Conservation (phyloP, 768 basidiomycete species). For the Postia placenta region DNA sequence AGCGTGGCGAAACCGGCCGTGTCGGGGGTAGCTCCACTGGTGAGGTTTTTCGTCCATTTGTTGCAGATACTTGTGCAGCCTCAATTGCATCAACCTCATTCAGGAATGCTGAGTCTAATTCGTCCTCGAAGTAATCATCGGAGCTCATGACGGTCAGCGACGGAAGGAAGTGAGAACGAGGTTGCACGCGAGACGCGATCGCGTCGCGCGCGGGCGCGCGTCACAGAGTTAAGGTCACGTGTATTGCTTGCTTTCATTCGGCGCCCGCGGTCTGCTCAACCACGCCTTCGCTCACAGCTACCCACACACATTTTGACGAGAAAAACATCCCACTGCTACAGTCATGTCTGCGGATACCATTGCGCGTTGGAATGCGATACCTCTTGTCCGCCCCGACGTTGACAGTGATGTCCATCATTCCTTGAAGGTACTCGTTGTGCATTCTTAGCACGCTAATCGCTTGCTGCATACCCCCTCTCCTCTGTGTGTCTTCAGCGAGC, state of each 20-base stretch:
- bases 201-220: not conserved
- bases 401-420: constrained; percentile 12
- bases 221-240: too few relatives aligned
- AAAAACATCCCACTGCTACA: too few relatives aligned
- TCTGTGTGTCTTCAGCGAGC: constrained; percentile 54
- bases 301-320: too few relatives aligned
- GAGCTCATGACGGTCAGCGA: constrained; percentile 51
- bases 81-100: constrained; percentile 67
- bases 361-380: constrained; percentile 70
- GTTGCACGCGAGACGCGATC: not conserved
- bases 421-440: constrained; percentile 69
- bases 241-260: too few relatives aligned
- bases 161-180: not conserved
- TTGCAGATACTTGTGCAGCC: constrained; percentile 38
- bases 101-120: constrained; percentile 50
- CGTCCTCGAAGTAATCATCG: constrained; percentile 69
- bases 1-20: constrained; percentile 5
- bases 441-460: constrained; percentile 35
- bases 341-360: constrained; percentile 60
- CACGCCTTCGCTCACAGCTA: constrained; percentile 1
- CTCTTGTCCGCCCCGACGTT: constrained; percentile 33
- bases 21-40: constrained; percentile 14
- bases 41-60: constrained; percentile 15
- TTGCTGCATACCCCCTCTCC: constrained; percentile 45
- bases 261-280: constrained; percentile 4